Base-by-base conservation (phyloP, 2,329 filamentous ascomycete genomes). In the Acrocalymma vagum region DNA sequence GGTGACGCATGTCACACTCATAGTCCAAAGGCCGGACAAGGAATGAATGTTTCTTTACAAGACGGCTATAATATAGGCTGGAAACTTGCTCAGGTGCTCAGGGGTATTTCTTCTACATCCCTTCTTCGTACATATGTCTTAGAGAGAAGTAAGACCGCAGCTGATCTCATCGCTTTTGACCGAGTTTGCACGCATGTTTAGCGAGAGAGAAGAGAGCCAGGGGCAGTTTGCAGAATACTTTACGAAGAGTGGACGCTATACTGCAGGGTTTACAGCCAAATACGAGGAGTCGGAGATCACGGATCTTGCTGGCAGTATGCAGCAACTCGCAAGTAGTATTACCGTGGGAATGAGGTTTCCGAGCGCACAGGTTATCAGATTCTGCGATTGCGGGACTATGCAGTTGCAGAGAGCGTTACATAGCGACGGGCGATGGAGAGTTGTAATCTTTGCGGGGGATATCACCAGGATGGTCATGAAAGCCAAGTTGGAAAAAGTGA, bases 1-100 rank as follows among this genome's bases (percentile, higher is more conserved):
- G 85, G 85, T 11, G 86, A 89, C 59, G 85, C 85, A 22, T 85
- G 83, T 74, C 61, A 80, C 53, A 88, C 85, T 0, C 86, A 89
- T 60, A 85, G 82, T 3, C 86, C 86, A 4, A 88, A 88, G 66
- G 84, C 85, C 1, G 86, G 85, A 0, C 86, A 87, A 68, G 86
- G 80, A 2, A 82, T 82, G 79, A 82, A 82, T 34, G 77, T 80
- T 21, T 74, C 76, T 11, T 63, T 86, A 44, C 83, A 86, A 53
- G 84, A 86, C 48, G 74, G 73, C 0, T 81, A 75, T 59, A 83
- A 82, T 38, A 74, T 83, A 0, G 79, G 78, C 0, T 83, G 80
- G 80, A 83, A 83, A 59, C 56, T 83, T 1, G 78, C 73, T 0
- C 49, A 46, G 3, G 53, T 67, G 0, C 45, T 69, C 0, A 48